Base-by-base conservation (phyloP, 768 basidiomycete genomes). In the Suillus decipiens region DNA sequence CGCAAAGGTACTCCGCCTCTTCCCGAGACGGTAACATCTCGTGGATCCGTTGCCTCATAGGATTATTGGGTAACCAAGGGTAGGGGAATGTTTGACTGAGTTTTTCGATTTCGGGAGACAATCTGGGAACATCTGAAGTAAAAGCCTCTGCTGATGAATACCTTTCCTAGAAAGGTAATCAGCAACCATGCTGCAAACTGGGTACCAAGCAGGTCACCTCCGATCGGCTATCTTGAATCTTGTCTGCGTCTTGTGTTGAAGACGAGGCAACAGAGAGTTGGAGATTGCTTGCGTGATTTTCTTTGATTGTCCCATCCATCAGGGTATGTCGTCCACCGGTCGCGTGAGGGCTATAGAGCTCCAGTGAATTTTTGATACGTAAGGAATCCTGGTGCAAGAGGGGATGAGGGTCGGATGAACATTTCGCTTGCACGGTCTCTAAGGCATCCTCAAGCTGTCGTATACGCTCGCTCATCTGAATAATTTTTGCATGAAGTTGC, bases 51-150 rank as follows among this genome's bases (percentile, higher is more conserved):
- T 86, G 81, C 47, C 88, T 82, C 69, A 88, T 85, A 64, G 79
- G 80, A 62, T 87, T 81, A 73, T 89, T 84, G 22, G 86, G 81
- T 15, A 82, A 78, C 85, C 87, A 88, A 0, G 87, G 87, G 58
- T 89, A 88, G 1, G 89, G 89, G 66, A 90, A 91, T 0, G 86
- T 84, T 58, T 85, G 79, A 68, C 87, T 87, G 59, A 91, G 80
- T 67, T 84, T 75, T 36, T 76, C 75, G 61, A 76, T 75, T 43
- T 77, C 75, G 15, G 74, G 74, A 14, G 69, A 73, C 48, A 75
- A 68, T 58, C 64, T 62, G 0, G 68, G 68, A 0, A 61, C 9
- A 45, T 72, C 75, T 0, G 68, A 2, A 28, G 53, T 47, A 0
- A 58, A 39, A 67, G 71, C 65, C 54, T 76, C 73, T 39, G 34